These are phyloP conservation scores for Globisporangium nunn DNA, from an alignment of 352 stramenopile genomes.

Conservation along the genomic window DNA sequence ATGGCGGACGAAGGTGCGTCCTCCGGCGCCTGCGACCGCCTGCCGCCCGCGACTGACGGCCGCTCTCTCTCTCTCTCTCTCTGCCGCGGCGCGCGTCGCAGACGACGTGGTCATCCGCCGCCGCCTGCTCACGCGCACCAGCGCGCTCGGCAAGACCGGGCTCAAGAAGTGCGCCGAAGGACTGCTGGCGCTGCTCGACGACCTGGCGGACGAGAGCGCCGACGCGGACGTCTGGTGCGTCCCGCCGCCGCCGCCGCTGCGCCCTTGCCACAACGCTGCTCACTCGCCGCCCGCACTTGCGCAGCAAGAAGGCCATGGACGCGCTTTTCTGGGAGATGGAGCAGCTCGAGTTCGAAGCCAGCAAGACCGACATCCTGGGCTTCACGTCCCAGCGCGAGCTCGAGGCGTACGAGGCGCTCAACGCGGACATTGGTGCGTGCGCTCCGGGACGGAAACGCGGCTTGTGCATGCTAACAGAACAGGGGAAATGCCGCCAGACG, in stretches of 20 bases:
- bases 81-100: constrained; percentile 6
- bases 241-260: no score
- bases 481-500: constrained; percentile 22
- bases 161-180: constrained; percentile 77
- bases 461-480: no score
- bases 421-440: constrained; percentile 60
- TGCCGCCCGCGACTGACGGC: no score
- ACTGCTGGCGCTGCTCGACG: constrained; percentile 57
- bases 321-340: constrained; percentile 82
- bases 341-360: constrained; percentile 78
- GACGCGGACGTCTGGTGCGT: constrained; percentile 42
- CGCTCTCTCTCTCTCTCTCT: neutral
- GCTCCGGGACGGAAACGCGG: no score
- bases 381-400: constrained; percentile 79
- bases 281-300: neutral
- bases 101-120: constrained; percentile 56
- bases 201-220: constrained; percentile 52
- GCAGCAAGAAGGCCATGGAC: constrained; percentile 63
- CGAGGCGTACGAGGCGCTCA: constrained; percentile 73
- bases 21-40: no score
- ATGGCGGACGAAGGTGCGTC: constrained; percentile 58
- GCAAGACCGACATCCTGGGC: constrained; percentile 74
- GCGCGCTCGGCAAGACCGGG: constrained; percentile 66
- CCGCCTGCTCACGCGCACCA: constrained; percentile 73
- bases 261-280: no score